These are phyloP conservation scores for Dactylellina cionopaga DNA, from an alignment of 2,329 filamentous ascomycete genomes.

Conservation along the genomic window DNA sequence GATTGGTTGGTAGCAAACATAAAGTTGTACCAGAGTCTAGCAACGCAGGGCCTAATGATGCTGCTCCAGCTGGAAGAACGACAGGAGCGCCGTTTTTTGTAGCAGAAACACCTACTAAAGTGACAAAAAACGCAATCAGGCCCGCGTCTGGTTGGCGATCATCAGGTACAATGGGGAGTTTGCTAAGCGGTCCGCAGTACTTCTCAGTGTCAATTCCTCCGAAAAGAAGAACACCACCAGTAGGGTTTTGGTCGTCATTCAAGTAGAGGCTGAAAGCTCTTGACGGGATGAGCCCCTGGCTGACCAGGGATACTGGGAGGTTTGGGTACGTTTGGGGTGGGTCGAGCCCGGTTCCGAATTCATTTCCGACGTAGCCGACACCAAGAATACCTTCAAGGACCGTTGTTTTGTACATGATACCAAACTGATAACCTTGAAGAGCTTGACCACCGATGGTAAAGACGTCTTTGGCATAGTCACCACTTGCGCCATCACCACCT, in stretches of 20 bases:
- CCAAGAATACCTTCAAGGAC: slow-evolving; percentile 72
- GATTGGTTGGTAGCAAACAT: slow-evolving; percentile 73
- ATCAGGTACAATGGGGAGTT: slow-evolving; percentile 69
- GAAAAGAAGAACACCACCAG: slow-evolving; percentile 75
- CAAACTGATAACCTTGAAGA: slow-evolving; percentile 73
- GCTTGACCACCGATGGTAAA: slow-evolving; percentile 69
- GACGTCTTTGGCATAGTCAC: slow-evolving; percentile 83
- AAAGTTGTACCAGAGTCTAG: slow-evolving; percentile 80
- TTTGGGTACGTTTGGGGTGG: slow-evolving; percentile 71
- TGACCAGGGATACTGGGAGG: slow-evolving; percentile 72
- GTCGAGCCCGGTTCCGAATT: slow-evolving; percentile 77
- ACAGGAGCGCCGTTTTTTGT: slow-evolving; percentile 54
- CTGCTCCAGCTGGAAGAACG: not conserved
- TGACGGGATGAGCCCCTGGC: slow-evolving; percentile 70
- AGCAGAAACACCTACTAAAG: slow-evolving; percentile 61
- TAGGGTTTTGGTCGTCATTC: slow-evolving; percentile 72
- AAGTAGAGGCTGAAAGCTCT: slow-evolving; percentile 80
- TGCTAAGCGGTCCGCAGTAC: slow-evolving; percentile 71
- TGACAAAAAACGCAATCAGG: slow-evolving; percentile 55
- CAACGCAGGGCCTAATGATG: slow-evolving; percentile 65
- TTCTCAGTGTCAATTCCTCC: slow-evolving; percentile 77
- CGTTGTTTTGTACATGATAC: slow-evolving; percentile 73
- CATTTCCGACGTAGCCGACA: slow-evolving; percentile 82
- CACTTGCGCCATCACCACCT: slow-evolving; percentile 78
- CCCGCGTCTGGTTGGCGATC: slow-evolving; percentile 66